These are phyloP conservation scores for Candida gigantensis DNA, from an alignment of 1,139 yeast species.

Conservation along the genomic window DNA sequence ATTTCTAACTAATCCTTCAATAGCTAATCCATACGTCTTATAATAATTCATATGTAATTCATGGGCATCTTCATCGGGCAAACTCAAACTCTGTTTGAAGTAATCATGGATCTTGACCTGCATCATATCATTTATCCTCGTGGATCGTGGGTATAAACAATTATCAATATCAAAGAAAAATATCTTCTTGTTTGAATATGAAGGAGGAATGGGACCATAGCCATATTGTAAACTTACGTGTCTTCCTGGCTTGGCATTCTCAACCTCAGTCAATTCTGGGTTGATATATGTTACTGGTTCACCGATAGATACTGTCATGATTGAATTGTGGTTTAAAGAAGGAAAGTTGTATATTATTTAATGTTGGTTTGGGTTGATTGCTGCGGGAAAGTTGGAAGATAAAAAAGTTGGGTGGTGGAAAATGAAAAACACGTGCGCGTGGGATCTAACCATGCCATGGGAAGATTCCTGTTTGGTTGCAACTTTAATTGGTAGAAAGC, in stretches of 20 bases:
- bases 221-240: slow-evolving; percentile 45
- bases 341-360: too few relatives aligned
- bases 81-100: slow-evolving; percentile 62
- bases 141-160: slow-evolving; percentile 75
- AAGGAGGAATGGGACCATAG: slow-evolving; percentile 44
- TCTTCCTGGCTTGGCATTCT: slow-evolving; percentile 29
- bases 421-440: too few relatives aligned
- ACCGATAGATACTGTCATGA: slow-evolving; percentile 10
- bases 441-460: too few relatives aligned
- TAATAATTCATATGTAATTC: slow-evolving; percentile 73
- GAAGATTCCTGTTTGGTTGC: too few relatives aligned
- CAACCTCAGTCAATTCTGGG: slow-evolving; percentile 23
- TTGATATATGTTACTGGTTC: slow-evolving; percentile 20
- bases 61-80: slow-evolving; percentile 77
- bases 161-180: slow-evolving; percentile 93
- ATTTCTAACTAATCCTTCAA: slow-evolving; percentile 80
- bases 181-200: slow-evolving; percentile 41
- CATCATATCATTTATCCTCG: slow-evolving; percentile 83
- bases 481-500: too few relatives aligned
- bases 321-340: too few relatives aligned
- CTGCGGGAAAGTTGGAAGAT: too few relatives aligned
- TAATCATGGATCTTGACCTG: slow-evolving; percentile 80
- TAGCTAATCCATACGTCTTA: slow-evolving; percentile 84
- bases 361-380: too few relatives aligned
- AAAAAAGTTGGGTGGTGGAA: too few relatives aligned